Conservation (phyloP, 1,284 basidiomycete genomes). For the Schizopora paradoxa region DNA sequence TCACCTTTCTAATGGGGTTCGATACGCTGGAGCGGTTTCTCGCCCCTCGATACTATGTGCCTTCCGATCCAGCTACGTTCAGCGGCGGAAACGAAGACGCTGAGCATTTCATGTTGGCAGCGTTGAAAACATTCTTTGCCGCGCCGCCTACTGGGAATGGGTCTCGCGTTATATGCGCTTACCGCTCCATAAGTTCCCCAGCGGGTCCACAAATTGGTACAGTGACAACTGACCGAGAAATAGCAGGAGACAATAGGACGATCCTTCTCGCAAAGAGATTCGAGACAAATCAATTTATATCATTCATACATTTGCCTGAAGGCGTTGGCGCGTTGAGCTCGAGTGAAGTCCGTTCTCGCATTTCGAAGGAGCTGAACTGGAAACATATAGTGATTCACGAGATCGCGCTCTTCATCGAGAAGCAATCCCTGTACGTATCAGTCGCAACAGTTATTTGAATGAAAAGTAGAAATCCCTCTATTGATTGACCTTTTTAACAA, state of each 20-base stretch:
- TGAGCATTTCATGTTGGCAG: constrained; percentile 58
- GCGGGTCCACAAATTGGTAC: constrained; percentile 1
- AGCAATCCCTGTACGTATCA: constrained; percentile 44
- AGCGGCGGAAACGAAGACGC: too few relatives aligned
- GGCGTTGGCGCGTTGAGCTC: constrained; percentile 64
- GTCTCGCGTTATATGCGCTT: constrained; percentile 69
- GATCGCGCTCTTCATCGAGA: constrained; percentile 52
- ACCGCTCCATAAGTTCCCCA: constrained; percentile 35
- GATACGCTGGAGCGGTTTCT: constrained; percentile 89
- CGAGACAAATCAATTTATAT: constrained; percentile 44
- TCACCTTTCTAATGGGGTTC: constrained; percentile 75
- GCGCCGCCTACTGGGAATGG: constrained; percentile 45
- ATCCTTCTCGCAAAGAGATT: constrained; percentile 40
- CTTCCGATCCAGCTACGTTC: constrained; percentile 36
- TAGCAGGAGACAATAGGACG: not conserved
- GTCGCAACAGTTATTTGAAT: too few relatives aligned
- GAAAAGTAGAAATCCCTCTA: too few relatives aligned
- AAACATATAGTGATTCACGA: constrained; percentile 38
- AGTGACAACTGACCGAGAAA: not conserved
- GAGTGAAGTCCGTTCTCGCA: constrained; percentile 60
- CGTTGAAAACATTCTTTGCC: constrained; percentile 61
- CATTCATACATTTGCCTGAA: constrained; percentile 55
- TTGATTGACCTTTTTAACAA: not conserved
- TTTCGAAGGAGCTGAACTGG: constrained; percentile 32
- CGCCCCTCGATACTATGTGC: constrained; percentile 70